Evolutionary conservation across 129 eudicot species (phyloP), one percentile per base, ranked within the genome.

Genomic region (Helichrysum umbraculigerum): DNA sequence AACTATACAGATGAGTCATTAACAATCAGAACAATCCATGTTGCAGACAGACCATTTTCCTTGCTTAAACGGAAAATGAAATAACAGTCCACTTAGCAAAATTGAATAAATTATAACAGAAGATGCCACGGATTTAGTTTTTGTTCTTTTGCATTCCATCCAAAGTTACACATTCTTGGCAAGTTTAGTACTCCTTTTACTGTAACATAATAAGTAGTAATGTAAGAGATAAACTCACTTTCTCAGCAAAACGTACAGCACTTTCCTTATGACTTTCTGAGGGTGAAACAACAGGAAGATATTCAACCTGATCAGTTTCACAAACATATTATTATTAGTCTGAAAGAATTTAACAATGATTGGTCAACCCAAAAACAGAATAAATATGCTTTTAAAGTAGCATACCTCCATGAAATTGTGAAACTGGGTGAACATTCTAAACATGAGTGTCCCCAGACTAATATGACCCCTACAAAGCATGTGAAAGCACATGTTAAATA

Each of bases 331-430:
- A 87, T 32, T 0, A 61, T 33, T 6, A 17, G 44, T 41, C n/a
- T 78, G 16, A 44, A 74, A 76, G 16, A 54, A 66, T 32, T 35
- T 11, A 68, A 47, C 4, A 20, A 2, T 44, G 14, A 44, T 25
- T 29, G 50, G 58, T 63, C 6, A 10, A 4, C 19, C 70, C 15
- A 8, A 37, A 29, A 6, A 76, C 3, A 67, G 47, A 47, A 57
- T 39, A 68, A 34, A 68, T 29, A 69, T 25, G 61, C 69, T 30
- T 34, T 51, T 54, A 66, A 73, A 68, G n/a, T 52, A 66, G 20
- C 37, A 21, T 88, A 94, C 99, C 99, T 91, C 99, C 99, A 94
- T 91, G 81, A 89, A 94, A 85, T 94, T 94, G 85, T 94, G 99
- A 75, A 94, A 91, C 78, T 94, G 99, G 4, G 92, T 88, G 81